Conservation (phyloP, 2,329 filamentous ascomycete genomes). For the Diplodia mutila region DNA sequence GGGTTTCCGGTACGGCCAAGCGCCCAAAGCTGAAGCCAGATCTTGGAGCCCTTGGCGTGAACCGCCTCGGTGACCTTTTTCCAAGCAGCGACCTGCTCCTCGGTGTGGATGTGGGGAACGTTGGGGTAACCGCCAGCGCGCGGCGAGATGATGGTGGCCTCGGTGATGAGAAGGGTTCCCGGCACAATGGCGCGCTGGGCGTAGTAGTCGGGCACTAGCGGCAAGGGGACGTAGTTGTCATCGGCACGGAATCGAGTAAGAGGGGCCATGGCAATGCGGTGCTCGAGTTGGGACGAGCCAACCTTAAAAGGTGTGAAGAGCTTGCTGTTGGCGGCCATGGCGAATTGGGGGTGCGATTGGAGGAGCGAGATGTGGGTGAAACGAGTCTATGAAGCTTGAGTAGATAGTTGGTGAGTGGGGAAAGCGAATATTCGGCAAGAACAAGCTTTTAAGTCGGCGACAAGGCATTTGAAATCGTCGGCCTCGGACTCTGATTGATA, state of each 20-base stretch:
- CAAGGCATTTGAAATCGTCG: not conserved
- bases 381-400: not conserved
- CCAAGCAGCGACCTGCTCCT: conserved; percentile 63
- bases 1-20: conserved; percentile 59
- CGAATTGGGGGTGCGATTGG: not conserved
- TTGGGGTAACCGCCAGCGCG: conserved; percentile 36
- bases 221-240: conserved; percentile 53
- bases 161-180: conserved; percentile 39
- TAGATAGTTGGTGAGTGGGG: too few relatives aligned
- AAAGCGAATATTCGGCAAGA: not conserved
- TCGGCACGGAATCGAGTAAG: conserved; percentile 47
- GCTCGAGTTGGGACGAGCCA: conserved; percentile 33
- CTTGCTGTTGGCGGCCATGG: conserved; percentile 25
- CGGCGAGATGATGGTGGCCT: conserved; percentile 41
- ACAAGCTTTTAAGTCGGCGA: not conserved
- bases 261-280: conserved; percentile 37
- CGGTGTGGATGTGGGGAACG: conserved; percentile 36
- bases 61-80: conserved; percentile 64
- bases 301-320: conserved; percentile 38
- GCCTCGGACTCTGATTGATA: conserved; percentile 8
- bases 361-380: not conserved
- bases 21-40: conserved; percentile 66
- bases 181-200: conserved; percentile 35
- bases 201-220: conserved; percentile 44
- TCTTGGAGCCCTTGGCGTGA: conserved; percentile 63